Base-by-base conservation (phyloP, 2,329 filamentous ascomycete species). In the Eutypa lata region DNA sequence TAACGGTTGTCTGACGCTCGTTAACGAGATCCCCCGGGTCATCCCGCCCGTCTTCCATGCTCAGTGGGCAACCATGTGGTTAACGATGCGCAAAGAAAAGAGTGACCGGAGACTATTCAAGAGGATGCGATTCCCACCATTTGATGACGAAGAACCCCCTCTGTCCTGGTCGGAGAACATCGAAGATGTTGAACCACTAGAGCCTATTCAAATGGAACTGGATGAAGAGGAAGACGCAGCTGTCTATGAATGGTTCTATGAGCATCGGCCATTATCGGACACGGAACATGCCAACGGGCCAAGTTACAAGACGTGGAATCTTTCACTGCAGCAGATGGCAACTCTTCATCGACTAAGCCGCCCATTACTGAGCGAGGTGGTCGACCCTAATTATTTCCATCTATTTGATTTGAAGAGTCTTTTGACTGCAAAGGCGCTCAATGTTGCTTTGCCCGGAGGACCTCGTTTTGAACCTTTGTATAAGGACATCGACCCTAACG, bases 11-110 rank as follows among this genome's bases (percentile, higher is more conserved):
- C 73, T 99, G 73, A 99, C 94, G 2, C 76, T 99, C 52, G 95
- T 99, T 65, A 99, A 99, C 70, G 94, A 99, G 76, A 91, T 88
- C 7, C 94, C 95, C 14, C 84, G 95, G 64, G 95, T 99, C 51
- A 97, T 99, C 65, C 94, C 97, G 69, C 94, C 94, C 0, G 90
- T 99, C 3, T 99, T 96, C 72, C 92, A 97, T 69, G 94, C 94
- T 53, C 94, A 99, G 71, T 99, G 94, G 94, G 94, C 94, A 13
- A 96, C 93, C 51, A 99, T 99, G 94, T 99, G 94, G 94, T 87
- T 96, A 24, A 91, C 89, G 44, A 99, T 99, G 94, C 86, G 94
- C 64, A 89, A 95, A 64, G 94, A 99, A 70, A 99, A 99, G 80
- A 94, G 91, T 67, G 94, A 99, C 66, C 80, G 94, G 71, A 80